phyloP scores from a whole-genome alignment of 2,329 filamentous ascomycete species.

The Pestalotiopsis sp. region DNA sequence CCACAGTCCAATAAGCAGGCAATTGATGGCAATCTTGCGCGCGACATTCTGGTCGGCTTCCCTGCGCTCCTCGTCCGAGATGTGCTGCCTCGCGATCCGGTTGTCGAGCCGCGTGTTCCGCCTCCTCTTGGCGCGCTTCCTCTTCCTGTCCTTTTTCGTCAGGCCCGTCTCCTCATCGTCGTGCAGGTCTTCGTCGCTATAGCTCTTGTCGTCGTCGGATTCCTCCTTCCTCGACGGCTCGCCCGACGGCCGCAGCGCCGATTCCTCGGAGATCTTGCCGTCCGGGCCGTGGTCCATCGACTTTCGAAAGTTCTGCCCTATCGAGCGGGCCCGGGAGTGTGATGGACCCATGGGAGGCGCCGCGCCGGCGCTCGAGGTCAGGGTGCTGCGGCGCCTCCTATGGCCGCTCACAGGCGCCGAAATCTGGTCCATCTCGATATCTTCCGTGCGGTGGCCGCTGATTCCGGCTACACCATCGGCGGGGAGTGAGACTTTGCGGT shows the following conservation, averaged over 20 bases:
- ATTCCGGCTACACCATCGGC: constrained; percentile 27
- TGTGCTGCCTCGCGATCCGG: constrained; percentile 63
- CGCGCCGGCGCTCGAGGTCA: constrained; percentile 47
- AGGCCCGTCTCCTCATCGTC: constrained; percentile 91
- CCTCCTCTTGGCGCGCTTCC: constrained; percentile 67
- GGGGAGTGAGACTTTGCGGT: constrained; percentile 18
- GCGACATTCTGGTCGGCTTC: constrained; percentile 76
- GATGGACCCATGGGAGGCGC: constrained; percentile 24
- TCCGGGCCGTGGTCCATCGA: constrained; percentile 34
- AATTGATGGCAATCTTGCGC: constrained; percentile 72
- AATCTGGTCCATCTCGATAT: constrained; percentile 61
- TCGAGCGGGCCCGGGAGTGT: constrained; percentile 19
- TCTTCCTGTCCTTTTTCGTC: constrained; percentile 71
- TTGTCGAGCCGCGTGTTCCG: constrained; percentile 72
- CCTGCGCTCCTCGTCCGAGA: constrained; percentile 73
- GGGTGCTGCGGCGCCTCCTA: constrained; percentile 58
- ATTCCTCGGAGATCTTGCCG: constrained; percentile 50
- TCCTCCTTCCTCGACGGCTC: constrained; percentile 25
- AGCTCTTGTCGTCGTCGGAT: constrained; percentile 51
- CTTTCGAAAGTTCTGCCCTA: constrained; percentile 30
- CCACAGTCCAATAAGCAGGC: constrained; percentile 84
- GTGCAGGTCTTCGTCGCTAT: constrained; percentile 72
- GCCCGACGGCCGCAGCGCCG: constrained; percentile 19
- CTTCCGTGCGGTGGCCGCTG: constrained; percentile 33
- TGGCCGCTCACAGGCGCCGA: constrained; percentile 43